These are phyloP conservation scores for Ceratocystis lukuohia DNA, from an alignment of 2,329 filamentous ascomycete species.

Conservation along the genomic window DNA sequence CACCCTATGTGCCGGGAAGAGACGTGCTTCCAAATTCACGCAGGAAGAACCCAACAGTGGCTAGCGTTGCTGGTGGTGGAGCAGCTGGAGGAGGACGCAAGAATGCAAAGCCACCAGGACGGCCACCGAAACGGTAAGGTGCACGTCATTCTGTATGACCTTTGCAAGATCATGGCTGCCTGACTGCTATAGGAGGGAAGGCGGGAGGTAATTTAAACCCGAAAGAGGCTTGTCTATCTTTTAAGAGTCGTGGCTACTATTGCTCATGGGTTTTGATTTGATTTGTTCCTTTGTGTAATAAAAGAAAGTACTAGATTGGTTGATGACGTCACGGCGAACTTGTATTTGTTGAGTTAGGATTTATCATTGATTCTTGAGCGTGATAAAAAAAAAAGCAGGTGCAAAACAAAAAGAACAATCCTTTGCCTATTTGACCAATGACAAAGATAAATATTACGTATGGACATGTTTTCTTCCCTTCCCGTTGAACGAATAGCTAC, in stretches of 20 bases:
- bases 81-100: neutral
- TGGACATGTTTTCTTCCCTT: neutral
- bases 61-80: neutral
- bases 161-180: too few species aligned
- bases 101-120: slow-evolving; percentile 12
- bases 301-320: neutral
- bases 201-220: neutral
- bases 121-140: slow-evolving; percentile 22
- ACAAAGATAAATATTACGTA: too few species aligned
- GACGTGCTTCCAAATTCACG: slow-evolving; percentile 35
- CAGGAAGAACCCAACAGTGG: slow-evolving; percentile 20
- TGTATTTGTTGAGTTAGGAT: neutral
- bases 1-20: slow-evolving; percentile 41
- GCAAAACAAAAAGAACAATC: neutral
- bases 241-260: neutral
- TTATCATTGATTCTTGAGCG: neutral
- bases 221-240: neutral
- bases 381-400: neutral
- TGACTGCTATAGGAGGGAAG: neutral
- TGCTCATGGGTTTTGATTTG: neutral
- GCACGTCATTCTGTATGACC: too few species aligned
- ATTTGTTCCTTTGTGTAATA: neutral
- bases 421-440: too few species aligned
- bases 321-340: neutral
- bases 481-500: neutral